These are phyloP conservation scores for Pontederia crassipes DNA, from an alignment of 176 grass and related monocot species.

Conservation along the genomic window DNA sequence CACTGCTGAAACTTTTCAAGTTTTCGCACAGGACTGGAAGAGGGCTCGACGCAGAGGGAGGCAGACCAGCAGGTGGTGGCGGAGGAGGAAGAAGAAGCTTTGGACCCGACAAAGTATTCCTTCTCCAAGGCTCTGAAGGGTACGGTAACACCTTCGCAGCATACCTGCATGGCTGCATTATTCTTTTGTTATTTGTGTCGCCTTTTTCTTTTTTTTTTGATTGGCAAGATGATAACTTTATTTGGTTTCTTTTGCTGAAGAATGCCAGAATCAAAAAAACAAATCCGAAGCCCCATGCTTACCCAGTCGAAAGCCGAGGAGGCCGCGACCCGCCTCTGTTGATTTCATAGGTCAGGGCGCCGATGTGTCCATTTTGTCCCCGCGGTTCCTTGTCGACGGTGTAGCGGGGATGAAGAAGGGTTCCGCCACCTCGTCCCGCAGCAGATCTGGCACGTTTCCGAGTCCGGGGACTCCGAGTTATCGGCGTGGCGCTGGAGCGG, in stretches of 20 bases:
- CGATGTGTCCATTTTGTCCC: slow-evolving; percentile 37
- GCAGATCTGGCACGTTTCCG: slow-evolving; percentile 50
- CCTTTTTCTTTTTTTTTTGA: not conserved
- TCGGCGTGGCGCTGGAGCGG: slow-evolving; percentile 19
- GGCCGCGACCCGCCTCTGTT: slow-evolving; percentile 44
- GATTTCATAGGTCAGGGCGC: slow-evolving; percentile 48
- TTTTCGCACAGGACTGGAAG: not conserved
- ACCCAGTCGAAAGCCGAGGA: slow-evolving; percentile 33
- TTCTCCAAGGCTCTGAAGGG: slow-evolving; percentile 22
- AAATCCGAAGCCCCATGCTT: slow-evolving; percentile 26
- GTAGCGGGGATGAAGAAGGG: slow-evolving; percentile 60
- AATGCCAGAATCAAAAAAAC: slow-evolving; percentile 37
- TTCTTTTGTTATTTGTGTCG: not conserved
- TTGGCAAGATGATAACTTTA: slow-evolving; percentile 15
- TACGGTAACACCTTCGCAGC: not conserved
- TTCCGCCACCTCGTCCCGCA: slow-evolving; percentile 30
- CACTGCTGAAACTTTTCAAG: slow-evolving; percentile 5
- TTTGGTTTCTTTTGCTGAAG: slow-evolving; percentile 36
- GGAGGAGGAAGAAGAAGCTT: slow-evolving; percentile 16
- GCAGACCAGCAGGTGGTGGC: not conserved
- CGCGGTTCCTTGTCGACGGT: slow-evolving; percentile 33
- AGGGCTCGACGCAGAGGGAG: not conserved
- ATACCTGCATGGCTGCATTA: no score
- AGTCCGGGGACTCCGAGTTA: slow-evolving; percentile 74
- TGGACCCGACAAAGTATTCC: slow-evolving; percentile 21